These are phyloP conservation scores for Alternaria consortialis DNA, from an alignment of 2,329 filamentous ascomycete genomes.

Conservation along the genomic window DNA sequence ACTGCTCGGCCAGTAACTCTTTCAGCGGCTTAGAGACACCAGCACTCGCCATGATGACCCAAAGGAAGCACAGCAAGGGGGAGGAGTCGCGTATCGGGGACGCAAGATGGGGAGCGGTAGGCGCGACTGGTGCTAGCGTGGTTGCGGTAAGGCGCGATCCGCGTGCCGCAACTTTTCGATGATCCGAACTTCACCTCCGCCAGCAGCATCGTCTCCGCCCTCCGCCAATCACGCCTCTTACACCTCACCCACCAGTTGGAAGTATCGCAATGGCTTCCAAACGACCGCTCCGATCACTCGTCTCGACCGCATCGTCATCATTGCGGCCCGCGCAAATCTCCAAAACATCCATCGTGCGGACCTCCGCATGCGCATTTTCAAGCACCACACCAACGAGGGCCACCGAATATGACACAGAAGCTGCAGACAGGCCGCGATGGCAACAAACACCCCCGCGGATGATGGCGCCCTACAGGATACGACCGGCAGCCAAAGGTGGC, in stretches of 20 bases:
- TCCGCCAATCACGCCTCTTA: slow-evolving; percentile 21
- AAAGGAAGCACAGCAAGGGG: slow-evolving; percentile 15
- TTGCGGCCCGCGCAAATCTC: slow-evolving; percentile 36
- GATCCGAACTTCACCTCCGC: slow-evolving; percentile 32
- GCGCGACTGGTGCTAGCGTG: slow-evolving; percentile 26
- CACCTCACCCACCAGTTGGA: slow-evolving; percentile 21
- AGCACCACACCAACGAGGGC: slow-evolving; percentile 33
- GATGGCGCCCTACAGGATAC: slow-evolving; percentile 61
- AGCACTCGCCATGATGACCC: slow-evolving; percentile 37
- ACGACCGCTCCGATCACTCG: slow-evolving; percentile 50
- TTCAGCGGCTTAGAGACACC: slow-evolving; percentile 37
- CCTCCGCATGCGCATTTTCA: slow-evolving; percentile 50
- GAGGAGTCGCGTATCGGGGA: slow-evolving; percentile 14
- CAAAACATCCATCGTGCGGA: slow-evolving; percentile 40
- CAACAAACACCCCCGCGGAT: slow-evolving; percentile 59
- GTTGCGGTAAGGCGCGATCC: slow-evolving; percentile 29
- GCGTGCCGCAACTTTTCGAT: slow-evolving; percentile 43
- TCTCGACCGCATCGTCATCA: slow-evolving; percentile 37
- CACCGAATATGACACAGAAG: slow-evolving; percentile 45
- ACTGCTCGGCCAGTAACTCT: slow-evolving; percentile 60
- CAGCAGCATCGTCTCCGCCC: slow-evolving; percentile 15
- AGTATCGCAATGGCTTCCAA: slow-evolving; percentile 58
- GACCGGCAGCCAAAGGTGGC: slow-evolving; percentile 65
- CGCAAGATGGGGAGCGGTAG: slow-evolving; percentile 23
- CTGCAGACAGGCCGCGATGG: slow-evolving; percentile 57